A percentile compares a stretch with the other conserved stretches of the same genome.
Evolutionary conservation across 371 early-diverging fungal genomes (phyloP).

Genomic region (Basidiobolus meristosporus): DNA sequence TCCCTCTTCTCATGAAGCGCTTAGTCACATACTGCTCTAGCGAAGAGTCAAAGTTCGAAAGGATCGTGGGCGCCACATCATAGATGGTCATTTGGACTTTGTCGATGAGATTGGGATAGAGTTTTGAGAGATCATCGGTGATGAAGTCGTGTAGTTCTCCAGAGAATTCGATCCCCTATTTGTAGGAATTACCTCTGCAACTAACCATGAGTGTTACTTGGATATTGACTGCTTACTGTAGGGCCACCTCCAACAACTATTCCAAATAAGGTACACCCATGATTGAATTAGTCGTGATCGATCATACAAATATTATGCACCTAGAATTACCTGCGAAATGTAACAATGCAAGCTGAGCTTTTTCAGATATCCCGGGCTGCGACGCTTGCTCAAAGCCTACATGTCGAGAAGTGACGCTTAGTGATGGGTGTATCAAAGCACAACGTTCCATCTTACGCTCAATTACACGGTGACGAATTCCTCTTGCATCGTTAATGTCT

Average conservation of each 20-base stretch:
- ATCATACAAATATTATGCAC: too few relatives aligned
- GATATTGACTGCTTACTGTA: conserved; percentile 22
- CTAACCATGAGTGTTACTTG: too few relatives aligned
- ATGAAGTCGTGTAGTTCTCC: conserved; percentile 62
- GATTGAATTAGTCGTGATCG: too few relatives aligned
- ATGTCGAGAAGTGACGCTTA: conserved; percentile 3
- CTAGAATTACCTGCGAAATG: conserved; percentile 56
- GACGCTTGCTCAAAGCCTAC: conserved; percentile 57
- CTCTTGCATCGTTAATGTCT: conserved; percentile 50
- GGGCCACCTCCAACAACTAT: conserved; percentile 66
- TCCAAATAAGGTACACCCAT: too few relatives aligned
- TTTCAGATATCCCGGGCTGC: conserved; percentile 34
- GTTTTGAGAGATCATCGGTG: conserved; percentile 39
- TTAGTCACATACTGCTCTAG: conserved; percentile 41
- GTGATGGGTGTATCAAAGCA: background rate
- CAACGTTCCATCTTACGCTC: conserved; percentile 44
- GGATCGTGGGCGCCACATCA: conserved; percentile 47
- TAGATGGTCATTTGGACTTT: conserved; percentile 44
- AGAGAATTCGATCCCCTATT: conserved; percentile 48
- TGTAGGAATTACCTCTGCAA: too few relatives aligned
- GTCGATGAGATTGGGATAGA: conserved; percentile 35
- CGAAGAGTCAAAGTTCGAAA: conserved; percentile 45
- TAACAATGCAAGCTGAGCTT: conserved; percentile 47
- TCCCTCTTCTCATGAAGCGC: too few relatives aligned
- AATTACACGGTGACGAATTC: conserved; percentile 43